These are phyloP conservation scores for Ganoderma leucocontextum DNA, from an alignment of 1,284 basidiomycete species.

Conservation along the genomic window DNA sequence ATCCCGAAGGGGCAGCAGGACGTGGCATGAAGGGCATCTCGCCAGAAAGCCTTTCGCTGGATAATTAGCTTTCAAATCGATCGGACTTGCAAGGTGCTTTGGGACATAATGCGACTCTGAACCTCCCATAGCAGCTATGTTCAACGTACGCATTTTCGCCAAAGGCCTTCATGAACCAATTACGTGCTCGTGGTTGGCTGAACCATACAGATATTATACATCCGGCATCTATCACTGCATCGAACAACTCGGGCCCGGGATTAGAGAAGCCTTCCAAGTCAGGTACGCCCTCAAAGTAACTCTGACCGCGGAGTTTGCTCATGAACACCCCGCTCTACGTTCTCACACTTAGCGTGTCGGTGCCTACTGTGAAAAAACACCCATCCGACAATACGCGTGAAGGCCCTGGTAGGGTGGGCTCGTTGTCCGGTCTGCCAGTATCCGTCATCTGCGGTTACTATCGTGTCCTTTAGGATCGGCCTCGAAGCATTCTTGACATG, in stretches of 20 bases:
- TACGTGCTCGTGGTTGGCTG: neutral
- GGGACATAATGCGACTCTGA: neutral
- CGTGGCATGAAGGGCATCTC: neutral
- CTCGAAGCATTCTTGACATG: neutral
- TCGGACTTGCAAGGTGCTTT: neutral
- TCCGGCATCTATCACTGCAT: neutral
- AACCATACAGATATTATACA: neutral
- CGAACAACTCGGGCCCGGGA: conserved; percentile 1
- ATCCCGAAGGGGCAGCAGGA: neutral
- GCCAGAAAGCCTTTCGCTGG: neutral
- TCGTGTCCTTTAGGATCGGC: neutral
- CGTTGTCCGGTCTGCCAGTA: neutral
- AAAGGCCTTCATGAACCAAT: neutral
- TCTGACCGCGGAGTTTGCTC: neutral
- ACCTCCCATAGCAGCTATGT: neutral
- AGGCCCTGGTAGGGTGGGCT: neutral
- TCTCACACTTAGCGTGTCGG: neutral
- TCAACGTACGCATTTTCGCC: neutral
- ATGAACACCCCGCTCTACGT: neutral
- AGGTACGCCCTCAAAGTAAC: neutral
- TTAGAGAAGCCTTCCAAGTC: neutral
- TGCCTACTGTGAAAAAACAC: neutral
- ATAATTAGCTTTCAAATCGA: neutral
- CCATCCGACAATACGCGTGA: neutral
- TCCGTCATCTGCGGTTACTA: no score